Conservation (phyloP, 2,329 filamentous ascomycete species). For the Ophiostoma ulmi region DNA sequence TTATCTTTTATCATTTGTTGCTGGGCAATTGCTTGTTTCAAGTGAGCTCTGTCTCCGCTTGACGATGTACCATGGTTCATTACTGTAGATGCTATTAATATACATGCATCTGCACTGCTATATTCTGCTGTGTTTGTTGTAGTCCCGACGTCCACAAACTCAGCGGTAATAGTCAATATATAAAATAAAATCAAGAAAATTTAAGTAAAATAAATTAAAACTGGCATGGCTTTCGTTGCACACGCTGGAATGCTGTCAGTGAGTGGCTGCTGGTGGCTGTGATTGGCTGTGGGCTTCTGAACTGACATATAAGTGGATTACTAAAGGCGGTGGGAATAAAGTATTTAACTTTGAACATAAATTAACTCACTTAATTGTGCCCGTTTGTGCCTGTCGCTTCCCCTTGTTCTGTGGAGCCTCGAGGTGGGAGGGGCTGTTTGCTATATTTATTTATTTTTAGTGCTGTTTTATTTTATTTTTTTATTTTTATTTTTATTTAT, state of each 20-base stretch:
- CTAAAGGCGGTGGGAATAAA: neutral
- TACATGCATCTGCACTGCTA: neutral
- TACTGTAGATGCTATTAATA: conserved; percentile 1
- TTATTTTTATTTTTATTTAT: neutral
- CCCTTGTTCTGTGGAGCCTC: neutral
- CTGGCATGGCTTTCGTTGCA: neutral
- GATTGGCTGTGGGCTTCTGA: neutral
- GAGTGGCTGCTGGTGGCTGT: neutral
- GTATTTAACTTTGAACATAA: too few species aligned
- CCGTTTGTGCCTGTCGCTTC: conserved; percentile 3
- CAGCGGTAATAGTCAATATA: neutral
- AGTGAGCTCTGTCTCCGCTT: too few species aligned
- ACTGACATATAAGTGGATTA: neutral
- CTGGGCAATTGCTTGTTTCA: neutral
- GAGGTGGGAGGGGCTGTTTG: neutral
- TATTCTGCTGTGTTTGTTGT: neutral
- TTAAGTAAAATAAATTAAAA: neutral
- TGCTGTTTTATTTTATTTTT: neutral
- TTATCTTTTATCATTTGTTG: too few species aligned
- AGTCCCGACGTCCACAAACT: neutral
- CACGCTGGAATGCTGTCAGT: neutral
- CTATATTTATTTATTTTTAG: too few species aligned
- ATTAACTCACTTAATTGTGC: neutral
- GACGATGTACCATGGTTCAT: neutral
- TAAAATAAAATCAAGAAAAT: neutral